Evolutionary conservation across 73 alveolate genomes (phyloP).

Genomic region (Paramecium caudatum): DNA sequence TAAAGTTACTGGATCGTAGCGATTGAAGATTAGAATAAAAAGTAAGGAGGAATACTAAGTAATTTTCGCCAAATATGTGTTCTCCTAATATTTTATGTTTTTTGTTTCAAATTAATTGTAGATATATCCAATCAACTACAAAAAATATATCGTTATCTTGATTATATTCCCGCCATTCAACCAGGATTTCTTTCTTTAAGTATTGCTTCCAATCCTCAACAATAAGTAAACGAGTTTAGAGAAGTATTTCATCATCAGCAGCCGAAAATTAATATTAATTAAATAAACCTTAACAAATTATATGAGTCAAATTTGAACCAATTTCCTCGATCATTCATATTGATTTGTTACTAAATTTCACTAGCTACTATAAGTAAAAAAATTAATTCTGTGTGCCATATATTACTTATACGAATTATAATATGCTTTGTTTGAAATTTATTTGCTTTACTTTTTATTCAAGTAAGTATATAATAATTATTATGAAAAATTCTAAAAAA

Average conservation of each 20-base stretch:
- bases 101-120: neutral
- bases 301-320: too few species aligned
- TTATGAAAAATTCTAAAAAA: slow-evolving; percentile 4
- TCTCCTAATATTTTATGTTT: neutral
- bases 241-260: slow-evolving; percentile 13
- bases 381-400: too few species aligned
- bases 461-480: neutral
- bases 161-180: neutral
- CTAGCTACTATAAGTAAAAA: too few species aligned
- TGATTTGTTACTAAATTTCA: too few species aligned
- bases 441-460: too few species aligned
- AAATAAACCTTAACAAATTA: too few species aligned
- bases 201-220: neutral
- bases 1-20: neutral
- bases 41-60: neutral
- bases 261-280: too few species aligned
- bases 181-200: slow-evolving; percentile 2
- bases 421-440: too few species aligned
- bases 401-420: too few species aligned
- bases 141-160: neutral
- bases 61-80: neutral
- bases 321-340: too few species aligned
- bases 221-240: slow-evolving; percentile 22
- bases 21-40: neutral
- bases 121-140: slow-evolving; percentile 39